Evolutionary conservation across 768 basidiomycete species (phyloP).

Genomic region (Rhodosporidiobolus odoratus): DNA sequence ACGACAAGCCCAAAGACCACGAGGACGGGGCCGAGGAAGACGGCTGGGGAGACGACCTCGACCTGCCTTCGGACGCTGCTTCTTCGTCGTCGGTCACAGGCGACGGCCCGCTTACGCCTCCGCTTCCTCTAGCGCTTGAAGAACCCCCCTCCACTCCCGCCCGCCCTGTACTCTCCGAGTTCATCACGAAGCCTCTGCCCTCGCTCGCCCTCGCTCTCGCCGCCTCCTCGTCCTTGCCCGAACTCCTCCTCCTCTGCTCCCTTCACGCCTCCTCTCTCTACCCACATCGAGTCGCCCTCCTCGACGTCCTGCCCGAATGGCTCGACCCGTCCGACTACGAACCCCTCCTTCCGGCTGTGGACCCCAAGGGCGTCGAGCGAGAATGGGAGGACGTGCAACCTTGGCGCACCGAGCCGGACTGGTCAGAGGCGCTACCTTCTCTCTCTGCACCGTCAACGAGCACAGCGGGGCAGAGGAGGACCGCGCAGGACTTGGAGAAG

Average conservation of each 20-base stretch:
- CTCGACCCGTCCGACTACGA: conserved; percentile 60
- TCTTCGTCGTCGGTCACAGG: too few relatives aligned
- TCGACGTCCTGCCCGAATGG: conserved; percentile 71
- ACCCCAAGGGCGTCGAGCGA: conserved; percentile 54
- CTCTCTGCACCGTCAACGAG: neutral
- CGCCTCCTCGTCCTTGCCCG: conserved; percentile 56
- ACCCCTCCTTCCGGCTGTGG: conserved; percentile 61
- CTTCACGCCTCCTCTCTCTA: conserved; percentile 60
- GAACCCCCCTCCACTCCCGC: neutral
- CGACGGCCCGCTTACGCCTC: conserved; percentile 38
- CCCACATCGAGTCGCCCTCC: conserved; percentile 64
- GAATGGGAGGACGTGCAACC: conserved; percentile 15
- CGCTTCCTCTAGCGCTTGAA: conserved; percentile 45
- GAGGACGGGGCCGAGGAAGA: conserved; percentile 40
- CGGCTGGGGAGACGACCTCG: conserved; percentile 26
- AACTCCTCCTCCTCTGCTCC: conserved; percentile 57
- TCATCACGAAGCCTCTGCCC: conserved; percentile 60
- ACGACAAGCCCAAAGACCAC: conserved; percentile 34
- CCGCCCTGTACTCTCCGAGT: conserved; percentile 54
- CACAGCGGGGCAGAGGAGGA: conserved; percentile 40
- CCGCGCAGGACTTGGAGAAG: conserved; percentile 52
- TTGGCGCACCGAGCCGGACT: conserved; percentile 11
- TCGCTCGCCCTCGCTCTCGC: conserved; percentile 64
- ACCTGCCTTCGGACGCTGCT: conserved; percentile 3
- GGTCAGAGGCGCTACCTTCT: conserved; percentile 15